Percentiles rank a stretch among this genome's conserved stretches.
phyloP scores from a whole-genome alignment of 148 eudicot genomes.

The Camellia japonica region DNA sequence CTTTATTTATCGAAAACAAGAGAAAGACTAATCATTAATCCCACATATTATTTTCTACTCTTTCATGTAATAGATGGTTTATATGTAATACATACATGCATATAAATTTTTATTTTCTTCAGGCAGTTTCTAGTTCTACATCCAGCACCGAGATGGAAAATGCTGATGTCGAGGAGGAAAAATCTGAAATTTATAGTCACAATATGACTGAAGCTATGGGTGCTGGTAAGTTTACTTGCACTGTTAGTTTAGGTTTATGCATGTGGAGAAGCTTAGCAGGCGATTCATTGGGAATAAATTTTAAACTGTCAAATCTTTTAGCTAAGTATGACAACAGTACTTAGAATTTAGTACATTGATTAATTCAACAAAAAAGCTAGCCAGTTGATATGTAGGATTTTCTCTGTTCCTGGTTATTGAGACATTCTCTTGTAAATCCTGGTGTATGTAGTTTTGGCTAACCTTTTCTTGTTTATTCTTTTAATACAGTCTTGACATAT shows the following conservation, averaged over 20 bases:
- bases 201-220: conserved; percentile 98
- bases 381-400: not conserved
- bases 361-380: not conserved
- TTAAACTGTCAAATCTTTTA: not conserved
- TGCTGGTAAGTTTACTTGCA: conserved; percentile 59
- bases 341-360: too few species aligned
- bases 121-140: conserved; percentile 67
- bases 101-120: not conserved
- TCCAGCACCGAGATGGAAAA: conserved; percentile 45
- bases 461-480: conserved; percentile 6
- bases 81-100: too few species aligned
- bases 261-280: not conserved
- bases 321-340: not conserved
- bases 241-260: not conserved
- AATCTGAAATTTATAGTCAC: conserved; percentile 75
- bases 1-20: too few species aligned
- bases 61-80: too few species aligned
- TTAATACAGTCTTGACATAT: conserved; percentile 67
- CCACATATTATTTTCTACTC: too few species aligned
- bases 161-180: conserved; percentile 46
- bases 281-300: not conserved
- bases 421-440: not conserved
- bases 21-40: too few species aligned
- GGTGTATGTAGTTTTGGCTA: not conserved
- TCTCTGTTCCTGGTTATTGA: not conserved